Evolutionary conservation across 345 rosid genomes (phyloP), one percentile per base, ranked within the genome.

Genomic region (Garcia nutans): DNA sequence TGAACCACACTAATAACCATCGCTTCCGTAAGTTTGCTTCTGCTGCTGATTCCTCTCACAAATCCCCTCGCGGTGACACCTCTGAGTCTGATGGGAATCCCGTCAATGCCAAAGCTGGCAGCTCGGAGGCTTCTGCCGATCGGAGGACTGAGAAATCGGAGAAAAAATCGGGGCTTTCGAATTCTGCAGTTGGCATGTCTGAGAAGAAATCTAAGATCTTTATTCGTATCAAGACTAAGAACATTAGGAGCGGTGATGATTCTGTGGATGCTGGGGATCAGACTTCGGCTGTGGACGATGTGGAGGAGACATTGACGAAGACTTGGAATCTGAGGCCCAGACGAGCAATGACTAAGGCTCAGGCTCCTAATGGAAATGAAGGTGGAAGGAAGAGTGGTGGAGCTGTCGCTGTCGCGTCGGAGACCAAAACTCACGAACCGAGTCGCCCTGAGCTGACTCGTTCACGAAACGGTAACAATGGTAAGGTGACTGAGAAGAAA

Each of bases 291-390:
- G 82, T 78, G 59, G 86, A 85, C 12, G 85, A 75, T 33, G 79
- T 44, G 28, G 96, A 82, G 16, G 89, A 82, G 23, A 74, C 78
- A 65, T 78, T 77, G 42, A 84, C 85, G 13, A 91, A 88, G 85
- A 81, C 85, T n/a, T 87, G 97, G 97, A 91, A 89, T 76, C 79
- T 91, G 67, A 79, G 97, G 78, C 97, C 93, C 52, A 86, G 97
- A 74, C 86, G 75, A 66, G 74, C 84, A 8, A 61, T 77, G 45
- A 57, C 70, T 11, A 85, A 88, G 76, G 80, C 75, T 72, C 63
- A 88, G 76, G 80, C 75, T 72, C 63, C 81, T 19, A 63, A 59
- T 42, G 80, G 20, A 17, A 66, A 64, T n/a, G 82, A 81, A 49
- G 84, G 78, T 60, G 57, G 49, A 5, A 6, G 44, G 68, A 87